Conservation (phyloP, 441 rosid species). For the Gossypium davidsonii region DNA sequence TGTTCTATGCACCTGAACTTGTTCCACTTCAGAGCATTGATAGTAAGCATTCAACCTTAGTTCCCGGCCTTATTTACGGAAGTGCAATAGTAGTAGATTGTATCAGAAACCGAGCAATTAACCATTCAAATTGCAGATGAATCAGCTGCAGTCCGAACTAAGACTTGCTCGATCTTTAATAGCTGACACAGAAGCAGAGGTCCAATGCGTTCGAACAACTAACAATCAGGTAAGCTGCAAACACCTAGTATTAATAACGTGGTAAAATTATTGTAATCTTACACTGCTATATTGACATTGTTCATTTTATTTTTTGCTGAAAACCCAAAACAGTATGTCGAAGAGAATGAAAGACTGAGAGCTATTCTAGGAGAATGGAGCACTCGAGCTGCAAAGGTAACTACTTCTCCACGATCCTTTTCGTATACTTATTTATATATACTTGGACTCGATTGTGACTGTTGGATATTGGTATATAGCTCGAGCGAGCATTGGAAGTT, state of each 20-base stretch:
- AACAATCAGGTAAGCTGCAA: constrained; percentile 62
- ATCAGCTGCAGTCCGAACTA: constrained; percentile 89
- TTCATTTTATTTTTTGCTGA: background rate
- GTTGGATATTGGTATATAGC: constrained; percentile 27
- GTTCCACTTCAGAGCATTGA: background rate
- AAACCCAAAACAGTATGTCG: constrained; percentile 52
- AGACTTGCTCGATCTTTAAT: constrained; percentile 83
- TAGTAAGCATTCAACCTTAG: background rate
- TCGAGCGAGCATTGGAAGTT: constrained; percentile 76
- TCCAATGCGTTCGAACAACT: constrained; percentile 64
- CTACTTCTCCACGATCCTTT: constrained; percentile 9
- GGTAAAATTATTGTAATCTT: background rate
- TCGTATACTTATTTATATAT: background rate
- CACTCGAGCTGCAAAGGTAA: constrained; percentile 86
- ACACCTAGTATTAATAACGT: background rate
- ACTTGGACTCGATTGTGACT: background rate
- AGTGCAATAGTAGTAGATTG: background rate
- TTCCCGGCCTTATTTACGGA: background rate
- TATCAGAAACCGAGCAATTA: constrained; percentile 12
- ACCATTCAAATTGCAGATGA: constrained; percentile 47
- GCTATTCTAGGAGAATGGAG: constrained; percentile 61
- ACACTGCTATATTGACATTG: background rate
- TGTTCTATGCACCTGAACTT: background rate
- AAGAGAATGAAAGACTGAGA: constrained; percentile 59
- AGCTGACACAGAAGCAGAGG: constrained; percentile 83